Evolutionary conservation across 805 yeast genomes (phyloP).

Genomic region (Candida ulmi): DNA sequence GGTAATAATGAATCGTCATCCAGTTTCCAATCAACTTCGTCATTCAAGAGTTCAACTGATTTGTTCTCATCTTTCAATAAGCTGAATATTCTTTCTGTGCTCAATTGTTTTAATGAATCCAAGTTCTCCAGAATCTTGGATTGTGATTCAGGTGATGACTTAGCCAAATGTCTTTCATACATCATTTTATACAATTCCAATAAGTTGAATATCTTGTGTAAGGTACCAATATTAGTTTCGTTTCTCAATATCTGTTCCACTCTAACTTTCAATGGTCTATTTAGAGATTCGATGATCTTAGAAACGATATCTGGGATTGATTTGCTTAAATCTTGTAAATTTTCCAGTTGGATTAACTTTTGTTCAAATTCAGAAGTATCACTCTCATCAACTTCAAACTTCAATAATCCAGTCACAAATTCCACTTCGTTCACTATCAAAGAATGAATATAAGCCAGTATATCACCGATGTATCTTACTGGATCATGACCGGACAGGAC

Average conservation of each 20-base stretch:
- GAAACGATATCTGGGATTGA: slow-evolving; percentile 34
- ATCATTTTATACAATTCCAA: slow-evolving; percentile 65
- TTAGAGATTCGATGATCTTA: slow-evolving; percentile 45
- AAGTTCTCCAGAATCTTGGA: slow-evolving; percentile 23
- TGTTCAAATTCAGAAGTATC: slow-evolving; percentile 25
- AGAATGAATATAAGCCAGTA: slow-evolving; percentile 83
- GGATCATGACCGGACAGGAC: slow-evolving; percentile 74
- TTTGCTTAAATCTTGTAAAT: slow-evolving; percentile 12
- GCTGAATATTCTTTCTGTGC: slow-evolving; percentile 34
- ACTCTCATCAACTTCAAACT: slow-evolving; percentile 24
- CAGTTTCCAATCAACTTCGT: slow-evolving; percentile 27
- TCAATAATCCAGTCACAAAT: slow-evolving; percentile 57
- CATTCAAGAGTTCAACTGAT: slow-evolving; percentile 14
- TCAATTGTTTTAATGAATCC: slow-evolving; percentile 27
- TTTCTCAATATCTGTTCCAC: slow-evolving; percentile 64
- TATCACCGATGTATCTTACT: slow-evolving; percentile 75
- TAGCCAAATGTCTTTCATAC: slow-evolving; percentile 35
- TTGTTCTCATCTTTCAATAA: slow-evolving; percentile 32
- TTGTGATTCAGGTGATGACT: neutral
- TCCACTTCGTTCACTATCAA: slow-evolving; percentile 86
- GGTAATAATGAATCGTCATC: slow-evolving; percentile 56
- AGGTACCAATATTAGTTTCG: slow-evolving; percentile 50
- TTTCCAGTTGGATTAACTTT: slow-evolving; percentile 17
- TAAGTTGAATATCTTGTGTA: slow-evolving; percentile 56
- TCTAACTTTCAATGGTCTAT: slow-evolving; percentile 55